phyloP scores from a whole-genome alignment of 2,329 filamentous ascomycete species.

The Aspergillus unguis region DNA sequence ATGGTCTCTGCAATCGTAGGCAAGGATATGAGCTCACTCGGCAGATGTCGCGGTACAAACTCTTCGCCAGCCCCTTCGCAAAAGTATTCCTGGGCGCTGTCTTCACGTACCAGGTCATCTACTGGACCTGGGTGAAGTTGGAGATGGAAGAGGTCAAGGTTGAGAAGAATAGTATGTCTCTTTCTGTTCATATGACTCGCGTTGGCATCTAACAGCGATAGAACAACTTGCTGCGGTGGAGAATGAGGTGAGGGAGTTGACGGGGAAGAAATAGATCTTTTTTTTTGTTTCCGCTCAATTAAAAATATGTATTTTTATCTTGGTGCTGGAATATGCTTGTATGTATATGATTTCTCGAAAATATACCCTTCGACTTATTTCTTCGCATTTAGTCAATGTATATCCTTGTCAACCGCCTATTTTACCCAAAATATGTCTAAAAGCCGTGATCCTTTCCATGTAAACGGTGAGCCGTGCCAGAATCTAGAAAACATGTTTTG shows the following conservation, averaged over 20 bases:
- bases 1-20: not conserved
- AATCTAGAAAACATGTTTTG: no score
- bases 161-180: slow-evolving; percentile 39
- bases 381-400: no score
- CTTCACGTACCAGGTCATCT: slow-evolving; percentile 48
- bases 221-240: slow-evolving; percentile 36
- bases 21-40: not conserved
- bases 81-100: slow-evolving; percentile 50
- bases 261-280: slow-evolving; percentile 24
- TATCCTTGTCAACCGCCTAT: no score
- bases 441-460: no score
- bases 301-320: no score
- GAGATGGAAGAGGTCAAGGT: slow-evolving; percentile 46
- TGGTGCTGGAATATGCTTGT: not conserved
- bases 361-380: no score
- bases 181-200: not conserved
- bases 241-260: slow-evolving; percentile 35
- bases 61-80: slow-evolving; percentile 43
- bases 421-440: no score
- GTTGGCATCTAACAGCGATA: slow-evolving; percentile 13
- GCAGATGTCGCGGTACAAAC: slow-evolving; percentile 40
- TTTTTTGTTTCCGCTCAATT: no score
- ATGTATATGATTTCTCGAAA: not conserved
- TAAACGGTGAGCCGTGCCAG: no score
- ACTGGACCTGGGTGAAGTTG: slow-evolving; percentile 48